Base-by-base conservation (phyloP, 1,139 yeast species). In the Magnusiomyces sp. region DNA sequence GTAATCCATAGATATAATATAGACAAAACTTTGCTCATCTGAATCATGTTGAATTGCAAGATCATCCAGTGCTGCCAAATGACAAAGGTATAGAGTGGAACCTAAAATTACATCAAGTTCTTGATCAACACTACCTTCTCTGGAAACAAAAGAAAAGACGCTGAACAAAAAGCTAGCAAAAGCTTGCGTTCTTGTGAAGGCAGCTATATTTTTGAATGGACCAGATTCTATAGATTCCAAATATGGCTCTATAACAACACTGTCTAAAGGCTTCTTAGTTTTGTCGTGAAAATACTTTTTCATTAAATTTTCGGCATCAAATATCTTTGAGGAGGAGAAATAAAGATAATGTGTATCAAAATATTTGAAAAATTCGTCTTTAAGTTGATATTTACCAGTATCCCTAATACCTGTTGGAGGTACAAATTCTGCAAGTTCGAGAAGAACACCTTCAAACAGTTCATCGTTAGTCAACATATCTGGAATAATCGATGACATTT, bases 321-420 rank as follows among this genome's bases (percentile, higher is more conserved):
- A 96, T 53, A 90, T 77, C 49, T 80, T 81, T 56, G 89, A 88
- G 0, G 94, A 71, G 0, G 86, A 71, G 58, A 84, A 84, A 59
- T 88, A 89, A 55, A 86, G 75, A 63, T 83, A 90, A 61, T 81
- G 90, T 0, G 97, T 95, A 61, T 90, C 90, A 31, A 90, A 73
- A 39, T 74, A 70, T 3, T 66, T 68, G 49, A 72, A 70, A 54
- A 71, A 76, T 53, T 78, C 77, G 2, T 78, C 78, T 58, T 84
- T 87, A 48, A 92, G 70, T 34, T 76, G 69, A 61, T 85, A 90
- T 7, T 74, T 66, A 0, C 97, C 96, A 33, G 76, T 71, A 55
- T 85, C 94, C 46, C 76, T 77, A 2, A 77, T 59, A 0, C 83
- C 80, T 11, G 70, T 68, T 0, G 97, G 95, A 0, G 86, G 77